Evolutionary conservation across 1,284 basidiomycete species (phyloP), one percentile per base, ranked within the genome.

Genomic region (Abortiporus biennis): DNA sequence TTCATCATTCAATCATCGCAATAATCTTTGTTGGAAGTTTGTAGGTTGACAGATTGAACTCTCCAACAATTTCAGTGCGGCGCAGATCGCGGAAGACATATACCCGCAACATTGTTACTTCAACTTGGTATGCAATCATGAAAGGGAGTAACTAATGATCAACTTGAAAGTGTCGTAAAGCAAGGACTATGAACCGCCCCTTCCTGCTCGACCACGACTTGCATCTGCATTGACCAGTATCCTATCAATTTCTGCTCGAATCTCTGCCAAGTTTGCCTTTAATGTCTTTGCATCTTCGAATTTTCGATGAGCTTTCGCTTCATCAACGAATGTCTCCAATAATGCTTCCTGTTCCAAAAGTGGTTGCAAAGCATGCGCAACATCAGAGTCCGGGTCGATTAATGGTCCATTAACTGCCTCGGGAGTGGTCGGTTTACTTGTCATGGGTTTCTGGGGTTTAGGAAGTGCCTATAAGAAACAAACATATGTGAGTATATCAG

Each of bases 331-430:
- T 1, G 76, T 72, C 65, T 94, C 91, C 24, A 95, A 68, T 38
- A 93, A 69, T 2, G 86, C 85, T 63, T 95, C 92, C 63, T 95
- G 92, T 61, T 95, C 92, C 6, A 95, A 71, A 15, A 95, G 64
- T 2, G 92, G 91, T 55, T 94, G 91, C 17, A 95, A 65, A 3
- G 72, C 65, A 24, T 76, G 69, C 2, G 88, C 88, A 16, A 86
- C 65, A 38, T 82, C 74, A 1, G 83, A 78, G 50, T 87, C 80
- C 1, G 76, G 69, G 52, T 86, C 82, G 47, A 76, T 63, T 22
- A 67, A 54, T 8, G 63, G 65, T 15, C 54, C 47, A 1, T 57
- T 52, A 3, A 50, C 47, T 6, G 55, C 51, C 4, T 47, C 49
- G 5, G 53, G n/a, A n/a, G n/a, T n/a, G n/a, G n/a, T n/a, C n/a